These are phyloP conservation scores for Phialocephala subalpina DNA, from an alignment of 2,329 filamentous ascomycete species.

Conservation along the genomic window DNA sequence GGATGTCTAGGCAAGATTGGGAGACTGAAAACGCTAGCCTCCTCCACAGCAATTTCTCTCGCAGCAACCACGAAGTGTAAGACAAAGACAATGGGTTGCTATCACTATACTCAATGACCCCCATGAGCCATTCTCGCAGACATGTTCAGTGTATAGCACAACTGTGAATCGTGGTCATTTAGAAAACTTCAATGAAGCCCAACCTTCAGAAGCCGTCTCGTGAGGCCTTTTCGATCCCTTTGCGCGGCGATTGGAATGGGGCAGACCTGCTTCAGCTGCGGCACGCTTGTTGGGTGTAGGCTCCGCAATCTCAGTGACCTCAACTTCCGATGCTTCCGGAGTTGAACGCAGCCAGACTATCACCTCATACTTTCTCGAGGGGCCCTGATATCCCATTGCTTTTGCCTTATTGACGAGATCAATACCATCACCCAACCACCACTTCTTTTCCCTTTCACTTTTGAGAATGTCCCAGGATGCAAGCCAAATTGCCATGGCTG, in stretches of 20 bases:
- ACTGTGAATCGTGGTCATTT: conserved; percentile 2
- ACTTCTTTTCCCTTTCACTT: conserved; percentile 29
- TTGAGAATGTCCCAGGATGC: conserved; percentile 31
- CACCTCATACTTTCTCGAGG: conserved; percentile 28
- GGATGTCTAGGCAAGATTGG: no score
- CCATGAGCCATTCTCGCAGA: no score
- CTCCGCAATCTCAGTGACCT: conserved; percentile 22
- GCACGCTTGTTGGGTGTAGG: conserved; percentile 28
- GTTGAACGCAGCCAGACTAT: conserved; percentile 27
- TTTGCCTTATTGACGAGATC: conserved; percentile 32
- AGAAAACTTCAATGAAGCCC: not conserved
- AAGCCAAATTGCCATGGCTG: conserved; percentile 22
- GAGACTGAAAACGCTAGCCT: no score
- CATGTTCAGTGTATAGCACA: not conserved
- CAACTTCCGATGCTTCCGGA: conserved; percentile 22
- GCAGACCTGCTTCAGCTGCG: not conserved
- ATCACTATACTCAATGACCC: no score
- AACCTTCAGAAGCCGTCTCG: not conserved
- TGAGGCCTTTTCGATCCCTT: conserved; percentile 25
- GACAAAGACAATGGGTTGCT: no score
- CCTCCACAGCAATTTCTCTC: no score
- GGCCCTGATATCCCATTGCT: conserved; percentile 28
- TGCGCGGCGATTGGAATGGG: conserved; percentile 23
- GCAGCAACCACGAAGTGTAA: no score
- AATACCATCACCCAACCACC: conserved; percentile 32